Evolutionary conservation across 257 asterid species (phyloP).

Genomic region (Orobanche coerulescens): DNA sequence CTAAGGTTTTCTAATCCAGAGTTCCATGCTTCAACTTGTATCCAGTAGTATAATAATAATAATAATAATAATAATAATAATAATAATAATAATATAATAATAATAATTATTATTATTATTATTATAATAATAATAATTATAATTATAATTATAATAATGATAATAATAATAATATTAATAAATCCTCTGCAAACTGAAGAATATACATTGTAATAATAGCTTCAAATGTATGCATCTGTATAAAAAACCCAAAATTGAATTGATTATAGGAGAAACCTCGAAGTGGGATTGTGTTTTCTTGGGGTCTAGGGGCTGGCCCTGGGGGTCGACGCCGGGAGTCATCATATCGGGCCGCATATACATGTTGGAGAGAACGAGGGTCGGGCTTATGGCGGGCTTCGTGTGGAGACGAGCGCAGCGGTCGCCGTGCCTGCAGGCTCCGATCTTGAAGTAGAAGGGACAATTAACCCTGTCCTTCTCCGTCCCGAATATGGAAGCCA

Average conservation of each 20-base stretch:
- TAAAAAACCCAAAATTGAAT: neutral
- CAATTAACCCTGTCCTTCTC: slow-evolving; percentile 68
- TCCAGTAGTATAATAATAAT: no score
- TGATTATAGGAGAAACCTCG: slow-evolving; percentile 24
- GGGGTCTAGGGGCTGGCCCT: slow-evolving; percentile 58
- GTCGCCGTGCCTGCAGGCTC: slow-evolving; percentile 75
- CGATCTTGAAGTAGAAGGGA: slow-evolving; percentile 73
- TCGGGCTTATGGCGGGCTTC: slow-evolving; percentile 65
- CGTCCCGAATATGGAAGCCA: slow-evolving; percentile 59
- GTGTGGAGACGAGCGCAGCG: slow-evolving; percentile 73
- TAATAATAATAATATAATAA: no score
- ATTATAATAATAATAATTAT: no score
- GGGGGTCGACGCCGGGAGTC: slow-evolving; percentile 68
- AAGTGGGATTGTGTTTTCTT: slow-evolving; percentile 54
- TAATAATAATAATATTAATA: no score
- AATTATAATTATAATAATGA: no score
- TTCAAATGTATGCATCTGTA: neutral
- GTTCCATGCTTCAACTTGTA: neutral
- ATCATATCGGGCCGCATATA: slow-evolving; percentile 71
- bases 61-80: no score
- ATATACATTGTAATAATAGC: no score
- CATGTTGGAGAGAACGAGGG: slow-evolving; percentile 54
- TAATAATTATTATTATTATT: no score
- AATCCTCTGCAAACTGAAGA: neutral
- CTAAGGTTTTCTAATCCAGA: no score